Evolutionary conservation across 208 protist genomes (phyloP), one percentile per base, ranked within the genome.

Genomic region (Crithidia bombi): DNA sequence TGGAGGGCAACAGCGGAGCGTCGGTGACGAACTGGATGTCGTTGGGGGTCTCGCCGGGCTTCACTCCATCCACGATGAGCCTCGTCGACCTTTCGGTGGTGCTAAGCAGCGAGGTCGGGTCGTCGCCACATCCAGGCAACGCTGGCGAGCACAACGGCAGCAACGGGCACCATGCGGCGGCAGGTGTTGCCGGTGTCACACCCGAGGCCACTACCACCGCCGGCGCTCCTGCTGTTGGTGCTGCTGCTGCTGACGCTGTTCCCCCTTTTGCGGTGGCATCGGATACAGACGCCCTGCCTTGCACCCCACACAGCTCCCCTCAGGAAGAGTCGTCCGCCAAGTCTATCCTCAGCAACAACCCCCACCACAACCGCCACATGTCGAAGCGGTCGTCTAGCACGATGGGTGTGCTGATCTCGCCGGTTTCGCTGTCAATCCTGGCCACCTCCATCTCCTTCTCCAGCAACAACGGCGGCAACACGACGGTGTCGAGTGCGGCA

Each of bases 371-470:
- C 9, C 1, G 14, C 7, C 30, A 21, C n/a, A 12, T 64, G 25
- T 33, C 61, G 21, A 66, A 44, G 44, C 61, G 35, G 5, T 46
- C 46, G 44, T 66, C 61, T 23, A 23, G 9, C 33, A 54, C 61
- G 3, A 51, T 46, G 1, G 61, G 46, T 19, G 46, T 46, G n/a
- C 3, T 56, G 2, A n/a, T 66, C 2, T 66, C 61, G 4, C 46
- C 61, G 6, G 46, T 56, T 1, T 56, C 35, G 2, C 35, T 56
- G 30, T 56, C 61, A 3, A 66, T 56, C 23, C 44, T 65, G 19
- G 44, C 56, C 47, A 66, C 54, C 61, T 66, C 61, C 61, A 56
- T 50, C 7, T 66, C 61, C 2, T 46, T 66, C 23, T 28, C 21
- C 46, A 66, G 61, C 61, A 55, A 32, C 47, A 56, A 54, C 47